A percentile compares a stretch with the other conserved stretches of the same genome.
Evolutionary conservation across 2,329 filamentous ascomycete genomes (phyloP).

Genomic region (Orbilia blumenaviensis): DNA sequence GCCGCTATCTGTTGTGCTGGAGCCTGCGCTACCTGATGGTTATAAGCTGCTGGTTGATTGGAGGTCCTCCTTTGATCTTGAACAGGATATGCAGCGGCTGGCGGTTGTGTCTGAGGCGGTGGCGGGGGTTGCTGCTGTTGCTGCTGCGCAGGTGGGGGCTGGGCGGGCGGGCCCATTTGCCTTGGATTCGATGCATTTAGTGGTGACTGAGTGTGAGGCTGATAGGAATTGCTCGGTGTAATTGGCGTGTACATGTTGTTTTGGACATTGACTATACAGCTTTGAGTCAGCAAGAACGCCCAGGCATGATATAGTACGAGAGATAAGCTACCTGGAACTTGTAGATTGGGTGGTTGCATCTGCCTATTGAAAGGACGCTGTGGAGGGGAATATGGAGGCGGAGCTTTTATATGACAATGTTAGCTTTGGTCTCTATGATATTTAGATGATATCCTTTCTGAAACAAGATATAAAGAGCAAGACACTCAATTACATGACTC

Average conservation of each 20-base stretch:
- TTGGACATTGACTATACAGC: slow-evolving; percentile 42
- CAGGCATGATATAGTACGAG: neutral
- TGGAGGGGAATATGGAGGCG: slow-evolving; percentile 49
- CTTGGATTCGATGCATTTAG: slow-evolving; percentile 37
- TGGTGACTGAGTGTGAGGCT: slow-evolving; percentile 49
- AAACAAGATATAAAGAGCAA: neutral
- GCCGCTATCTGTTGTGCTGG: slow-evolving; percentile 16
- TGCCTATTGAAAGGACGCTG: slow-evolving; percentile 52
- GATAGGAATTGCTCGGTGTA: slow-evolving; percentile 51
- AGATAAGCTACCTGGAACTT: slow-evolving; percentile 38
- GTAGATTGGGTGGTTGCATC: slow-evolving; percentile 50
- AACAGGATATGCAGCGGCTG: slow-evolving; percentile 30
- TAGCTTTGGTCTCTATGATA: neutral
- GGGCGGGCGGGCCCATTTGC: slow-evolving; percentile 15
- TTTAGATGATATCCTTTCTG: neutral
- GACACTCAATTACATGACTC: no score
- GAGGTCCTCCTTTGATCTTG: slow-evolving; percentile 42
- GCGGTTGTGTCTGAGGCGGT: neutral
- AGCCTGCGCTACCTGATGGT: slow-evolving; percentile 22
- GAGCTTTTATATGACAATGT: slow-evolving; percentile 28
- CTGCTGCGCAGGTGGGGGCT: slow-evolving; percentile 17
- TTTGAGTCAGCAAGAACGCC: neutral
- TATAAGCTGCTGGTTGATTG: slow-evolving; percentile 36
- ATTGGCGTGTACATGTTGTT: slow-evolving; percentile 52
- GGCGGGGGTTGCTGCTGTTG: slow-evolving; percentile 5